phyloP scores from a whole-genome alignment of 2,329 filamentous ascomycete genomes.

The Phaeosphaeria sp. region DNA sequence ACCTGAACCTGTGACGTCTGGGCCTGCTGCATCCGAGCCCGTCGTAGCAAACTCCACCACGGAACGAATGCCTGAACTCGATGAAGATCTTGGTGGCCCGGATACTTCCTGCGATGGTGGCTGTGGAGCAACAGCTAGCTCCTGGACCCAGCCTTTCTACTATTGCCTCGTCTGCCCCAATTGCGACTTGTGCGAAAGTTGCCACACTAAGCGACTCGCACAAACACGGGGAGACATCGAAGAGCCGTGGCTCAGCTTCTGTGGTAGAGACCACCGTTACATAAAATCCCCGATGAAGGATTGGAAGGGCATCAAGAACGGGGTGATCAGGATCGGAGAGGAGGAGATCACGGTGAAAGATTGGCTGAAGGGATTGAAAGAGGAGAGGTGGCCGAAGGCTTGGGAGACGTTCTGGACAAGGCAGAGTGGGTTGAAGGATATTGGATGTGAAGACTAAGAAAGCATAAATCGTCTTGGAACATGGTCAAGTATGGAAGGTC shows the following conservation, averaged over 20 bases:
- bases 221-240: slow-evolving; percentile 15
- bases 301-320: not conserved
- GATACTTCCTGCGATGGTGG: not conserved
- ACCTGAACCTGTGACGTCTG: not conserved
- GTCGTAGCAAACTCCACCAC: not conserved
- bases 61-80: not conserved
- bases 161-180: not conserved
- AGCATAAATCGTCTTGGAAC: too few relatives aligned
- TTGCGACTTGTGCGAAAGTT: not conserved
- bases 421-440: slow-evolving; percentile 18
- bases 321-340: not conserved
- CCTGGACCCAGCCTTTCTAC: not conserved
- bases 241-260: not conserved
- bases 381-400: slow-evolving; percentile 24
- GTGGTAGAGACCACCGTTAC: not conserved
- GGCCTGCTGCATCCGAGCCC: not conserved
- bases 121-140: not conserved
- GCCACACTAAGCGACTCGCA: not conserved
- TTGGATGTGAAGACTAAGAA: slow-evolving; percentile 1
- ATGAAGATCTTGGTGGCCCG: not conserved
- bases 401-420: slow-evolving; percentile 27
- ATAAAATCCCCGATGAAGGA: not conserved
- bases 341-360: slow-evolving; percentile 16
- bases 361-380: slow-evolving; percentile 23
- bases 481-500: too few relatives aligned